Percentiles rank a stretch among this genome's conserved stretches.
These are phyloP conservation scores for Wickerhamiella cacticola DNA, from an alignment of 805 yeast species.

Conservation along the genomic window DNA sequence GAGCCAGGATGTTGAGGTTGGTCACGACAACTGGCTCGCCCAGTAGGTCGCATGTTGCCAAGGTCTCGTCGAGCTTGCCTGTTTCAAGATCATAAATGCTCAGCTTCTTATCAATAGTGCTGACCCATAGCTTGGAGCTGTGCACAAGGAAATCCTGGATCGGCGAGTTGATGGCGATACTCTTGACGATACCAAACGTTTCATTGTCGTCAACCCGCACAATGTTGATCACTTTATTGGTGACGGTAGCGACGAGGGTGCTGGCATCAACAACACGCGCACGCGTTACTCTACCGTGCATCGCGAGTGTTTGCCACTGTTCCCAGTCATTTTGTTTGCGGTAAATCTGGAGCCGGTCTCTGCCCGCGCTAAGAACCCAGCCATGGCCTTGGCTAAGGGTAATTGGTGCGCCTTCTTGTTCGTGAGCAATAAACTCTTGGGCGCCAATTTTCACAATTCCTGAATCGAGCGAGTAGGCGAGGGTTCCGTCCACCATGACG, in stretches of 20 bases:
- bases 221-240: conserved; percentile 49
- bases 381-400: conserved; percentile 5
- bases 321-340: conserved; percentile 32
- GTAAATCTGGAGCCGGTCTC: conserved; percentile 22
- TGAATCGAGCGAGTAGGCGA: neutral
- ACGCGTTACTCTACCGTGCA: conserved; percentile 45
- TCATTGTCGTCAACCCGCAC: conserved; percentile 25
- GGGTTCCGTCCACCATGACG: no score
- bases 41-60: conserved; percentile 17
- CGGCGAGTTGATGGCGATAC: conserved; percentile 40
- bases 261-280: conserved; percentile 32
- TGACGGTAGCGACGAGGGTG: conserved; percentile 37
- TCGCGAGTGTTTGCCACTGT: conserved; percentile 41
- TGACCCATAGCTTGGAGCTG: conserved; percentile 7
- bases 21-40: conserved; percentile 16
- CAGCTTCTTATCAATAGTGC: conserved; percentile 20
- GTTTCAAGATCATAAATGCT: conserved; percentile 11
- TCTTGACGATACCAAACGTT: conserved; percentile 33
- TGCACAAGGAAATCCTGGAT: conserved; percentile 34
- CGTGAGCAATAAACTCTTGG: conserved; percentile 16
- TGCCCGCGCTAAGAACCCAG: conserved; percentile 12
- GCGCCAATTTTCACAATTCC: conserved; percentile 13
- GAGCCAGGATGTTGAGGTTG: conserved; percentile 13
- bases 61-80: conserved; percentile 11
- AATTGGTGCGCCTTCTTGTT: conserved; percentile 19